Evolutionary conservation across 129 eudicot species (phyloP).

Genomic region (Flaveria linearis): DNA sequence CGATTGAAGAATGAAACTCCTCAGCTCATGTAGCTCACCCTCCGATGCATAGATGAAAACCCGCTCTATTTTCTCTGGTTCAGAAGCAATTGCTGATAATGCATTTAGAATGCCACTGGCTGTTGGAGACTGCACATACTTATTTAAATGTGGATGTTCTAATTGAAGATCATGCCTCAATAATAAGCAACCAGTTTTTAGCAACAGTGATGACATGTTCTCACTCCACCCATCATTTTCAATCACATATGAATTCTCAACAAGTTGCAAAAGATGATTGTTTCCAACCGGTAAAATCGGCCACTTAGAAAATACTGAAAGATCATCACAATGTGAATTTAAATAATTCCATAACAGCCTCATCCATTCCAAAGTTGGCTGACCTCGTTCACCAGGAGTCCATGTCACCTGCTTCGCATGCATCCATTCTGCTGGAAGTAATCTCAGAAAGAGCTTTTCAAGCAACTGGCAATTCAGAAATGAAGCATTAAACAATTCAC

Average conservation of each 20-base stretch:
- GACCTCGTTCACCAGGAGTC: conserved; percentile 79
- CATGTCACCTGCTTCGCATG: conserved; percentile 77
- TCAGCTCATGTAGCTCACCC: conserved; percentile 88
- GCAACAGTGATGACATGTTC: conserved; percentile 77
- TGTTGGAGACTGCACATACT: conserved; percentile 80
- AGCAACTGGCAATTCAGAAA: conserved; percentile 68
- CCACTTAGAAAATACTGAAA: conserved; percentile 79
- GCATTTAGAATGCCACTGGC: conserved; percentile 90
- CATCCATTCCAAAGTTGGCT: conserved; percentile 93
- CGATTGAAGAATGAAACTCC: conserved; percentile 92
- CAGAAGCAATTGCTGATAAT: conserved; percentile 60
- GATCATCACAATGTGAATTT: conserved; percentile 63
- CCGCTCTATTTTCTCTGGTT: conserved; percentile 45
- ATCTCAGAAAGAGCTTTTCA: conserved; percentile 69
- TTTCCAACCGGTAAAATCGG: conserved; percentile 92
- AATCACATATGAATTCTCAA: conserved; percentile 75
- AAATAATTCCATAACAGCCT: conserved; percentile 82
- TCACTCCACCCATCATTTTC: conserved; percentile 98
- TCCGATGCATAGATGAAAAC: conserved; percentile 72
- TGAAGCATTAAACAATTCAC: conserved; percentile 69
- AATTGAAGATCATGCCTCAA: conserved; percentile 71
- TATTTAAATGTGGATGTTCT: conserved; percentile 70
- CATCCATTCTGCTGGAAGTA: conserved; percentile 92
- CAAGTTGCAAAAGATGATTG: conserved; percentile 68
- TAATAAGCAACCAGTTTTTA: conserved; percentile 72